Conservation (phyloP, 2,329 filamentous ascomycete genomes). For the Colletotrichum somersetense region DNA sequence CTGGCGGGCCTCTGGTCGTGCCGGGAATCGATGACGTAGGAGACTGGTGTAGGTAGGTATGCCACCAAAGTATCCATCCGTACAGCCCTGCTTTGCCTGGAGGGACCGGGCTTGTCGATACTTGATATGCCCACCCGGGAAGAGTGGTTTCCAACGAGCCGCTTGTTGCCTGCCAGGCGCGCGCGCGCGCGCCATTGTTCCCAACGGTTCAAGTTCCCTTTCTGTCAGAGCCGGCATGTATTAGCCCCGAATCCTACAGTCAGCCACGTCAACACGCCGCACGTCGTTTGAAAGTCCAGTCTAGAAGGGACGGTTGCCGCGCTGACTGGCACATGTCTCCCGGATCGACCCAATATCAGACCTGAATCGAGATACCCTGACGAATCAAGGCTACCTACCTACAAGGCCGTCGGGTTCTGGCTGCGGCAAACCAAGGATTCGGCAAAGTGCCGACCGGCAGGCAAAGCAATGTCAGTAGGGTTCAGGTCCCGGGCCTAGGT, state of each 20-base stretch:
- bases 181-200: not conserved
- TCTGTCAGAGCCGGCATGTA: not conserved
- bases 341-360: not conserved
- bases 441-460: not conserved
- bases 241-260: not conserved
- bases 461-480: not conserved
- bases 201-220: not conserved
- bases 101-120: no score
- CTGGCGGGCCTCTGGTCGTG: no score
- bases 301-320: not conserved
- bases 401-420: not conserved
- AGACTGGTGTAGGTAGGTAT: no score
- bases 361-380: not conserved
- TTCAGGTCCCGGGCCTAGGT: not conserved
- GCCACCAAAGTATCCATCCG: no score
- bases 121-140: no score
- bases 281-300: not conserved
- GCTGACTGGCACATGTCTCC: not conserved
- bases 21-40: no score
- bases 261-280: slow-evolving; percentile 2
- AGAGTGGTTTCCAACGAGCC: no score
- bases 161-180: no score
- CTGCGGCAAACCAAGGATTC: not conserved
- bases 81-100: no score
- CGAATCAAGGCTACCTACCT: not conserved